Evolutionary conservation across 2,329 filamentous ascomycete species (phyloP).

Genomic region (Colletotrichum euphorbiae): DNA sequence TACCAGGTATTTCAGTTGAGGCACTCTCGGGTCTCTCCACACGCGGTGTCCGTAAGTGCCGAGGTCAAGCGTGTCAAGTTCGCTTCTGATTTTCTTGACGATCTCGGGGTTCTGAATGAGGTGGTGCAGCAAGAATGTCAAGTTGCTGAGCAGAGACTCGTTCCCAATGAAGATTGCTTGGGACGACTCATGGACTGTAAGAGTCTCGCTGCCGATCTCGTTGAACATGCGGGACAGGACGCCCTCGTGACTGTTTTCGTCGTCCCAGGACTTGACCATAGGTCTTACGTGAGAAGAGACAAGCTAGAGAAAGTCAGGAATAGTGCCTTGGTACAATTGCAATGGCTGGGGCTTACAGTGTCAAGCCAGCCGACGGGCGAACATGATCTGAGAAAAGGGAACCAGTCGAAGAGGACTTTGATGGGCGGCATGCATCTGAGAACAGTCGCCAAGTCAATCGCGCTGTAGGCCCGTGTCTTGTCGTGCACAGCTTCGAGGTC

Average conservation of each 20-base stretch:
- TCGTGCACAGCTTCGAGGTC: conserved; percentile 35
- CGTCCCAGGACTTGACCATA: conserved; percentile 20
- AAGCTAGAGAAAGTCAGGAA: conserved; percentile 3
- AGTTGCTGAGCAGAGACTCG: conserved; percentile 41
- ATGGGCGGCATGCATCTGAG: conserved; percentile 38
- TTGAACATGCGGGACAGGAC: conserved; percentile 29
- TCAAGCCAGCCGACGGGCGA: conserved; percentile 41
- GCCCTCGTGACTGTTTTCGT: conserved; percentile 25
- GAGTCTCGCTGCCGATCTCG: conserved; percentile 28
- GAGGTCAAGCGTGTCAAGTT: conserved; percentile 37
- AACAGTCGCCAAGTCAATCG: conserved; percentile 39
- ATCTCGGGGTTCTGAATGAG: conserved; percentile 32
- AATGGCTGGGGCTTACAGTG: conserved; percentile 9
- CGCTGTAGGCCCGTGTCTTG: conserved; percentile 39
- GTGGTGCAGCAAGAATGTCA: conserved; percentile 38
- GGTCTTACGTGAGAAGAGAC: conserved; percentile 9
- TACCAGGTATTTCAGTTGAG: conserved; percentile 36
- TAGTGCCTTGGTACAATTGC: background rate
- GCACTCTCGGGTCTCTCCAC: conserved; percentile 33
- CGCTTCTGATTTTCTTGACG: conserved; percentile 26
- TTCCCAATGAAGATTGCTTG: conserved; percentile 42
- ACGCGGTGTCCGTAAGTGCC: conserved; percentile 30
- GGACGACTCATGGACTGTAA: conserved; percentile 31
- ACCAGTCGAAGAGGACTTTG: conserved; percentile 28
- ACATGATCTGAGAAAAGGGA: conserved; percentile 29